Base-by-base conservation (phyloP, 768 basidiomycete genomes). In the Russula compacta region DNA sequence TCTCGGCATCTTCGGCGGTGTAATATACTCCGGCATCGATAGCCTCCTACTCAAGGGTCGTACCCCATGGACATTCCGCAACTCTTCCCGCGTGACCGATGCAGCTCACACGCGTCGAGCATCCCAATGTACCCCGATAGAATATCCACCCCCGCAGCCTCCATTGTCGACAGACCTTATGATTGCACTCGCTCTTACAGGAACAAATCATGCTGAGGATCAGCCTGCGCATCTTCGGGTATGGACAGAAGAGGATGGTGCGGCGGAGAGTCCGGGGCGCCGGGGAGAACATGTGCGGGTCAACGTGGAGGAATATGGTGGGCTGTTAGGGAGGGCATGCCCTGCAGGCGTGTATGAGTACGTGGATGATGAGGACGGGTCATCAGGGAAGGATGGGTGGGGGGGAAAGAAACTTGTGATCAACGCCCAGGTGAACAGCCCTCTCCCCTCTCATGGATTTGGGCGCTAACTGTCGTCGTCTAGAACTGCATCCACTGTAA, bases 321-420 rank as follows among this genome's bases (percentile, higher is more conserved):
- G 93, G 7, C 71, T 98, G 29, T 78, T 99, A n/a, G 87, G 87
- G 0, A 79, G 84, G 5, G 95, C 87, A 4, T 99, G 95, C 72
- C 95, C 95, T 1, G 95, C 97, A 0, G 91, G 85, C 4, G 95
- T 98, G 43, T 99, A 99, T 71, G 95, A 99, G 74, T 99, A 99
- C 69, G 86, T 95, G 3, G 83, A 89, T 35, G 86, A 80, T 17
- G 85, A 87, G 64, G 77, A 62, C 44, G 65, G 62, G 57, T 57
- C 58, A 3, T 59, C 76, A 19, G 74, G 74, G n/a, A 74, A 67
- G 17, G 83, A 81, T 50, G 84, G 83, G 0, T 92, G 86, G 79
- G 79, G 79, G 29, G 92, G 93, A 7, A 91, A 88, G 73, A 90
- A 89, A 74, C 77, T 99, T 56, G 88, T 98, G 29, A 99, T 98